Base-by-base conservation (phyloP, 2,329 filamentous ascomycete genomes). In the Epichloe amarillans region DNA sequence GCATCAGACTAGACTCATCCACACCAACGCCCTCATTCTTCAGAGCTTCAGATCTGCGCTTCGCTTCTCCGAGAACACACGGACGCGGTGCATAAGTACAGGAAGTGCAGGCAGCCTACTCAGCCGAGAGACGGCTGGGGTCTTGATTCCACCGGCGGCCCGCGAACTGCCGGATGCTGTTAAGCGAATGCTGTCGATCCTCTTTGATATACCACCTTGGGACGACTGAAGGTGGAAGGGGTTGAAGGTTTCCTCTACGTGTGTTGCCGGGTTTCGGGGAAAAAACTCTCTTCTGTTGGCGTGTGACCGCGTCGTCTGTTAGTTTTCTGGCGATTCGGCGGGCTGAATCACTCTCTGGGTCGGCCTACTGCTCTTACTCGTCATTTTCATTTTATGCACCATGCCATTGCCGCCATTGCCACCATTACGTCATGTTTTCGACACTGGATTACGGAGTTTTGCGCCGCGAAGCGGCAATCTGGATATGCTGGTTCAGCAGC, bases 401-500 rank as follows among this genome's bases (percentile, higher is more conserved):
- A 55, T 56, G 56, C 58, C 62, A 55, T 55, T 62, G 46, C 56
- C 61, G 19, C 57, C 62, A 33, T 48, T 58, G 41, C 52, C 54
- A 33, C 26, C 26, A 30, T 30, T 30, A 11, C 30, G 10, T 39
- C 55, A 62, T 39, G 51, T 65, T 41, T 65, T 65, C 54, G 62
- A 65, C 53, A 54, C 57, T 7, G 61, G 60, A 51, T 57, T 64
- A 14, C 47, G 50, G 38, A 40, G 26, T 30, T 47, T 19, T 36
- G 7, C 46, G 2, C 30, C 50, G 21, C 39, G 36, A 35, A 33
- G 47, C 46, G 47, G 53, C 50, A 43, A 52, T 50, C 48, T 67
- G 42, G 61, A 66, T 26, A 45, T 52, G 36, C 52, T 67, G 49
- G 56, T 67, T 45, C 58, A 57, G n/a, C 44, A 55, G 45, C 58